These are phyloP conservation scores for Penicillium occitanis DNA, from an alignment of 2,329 filamentous ascomycete genomes.

Conservation along the genomic window DNA sequence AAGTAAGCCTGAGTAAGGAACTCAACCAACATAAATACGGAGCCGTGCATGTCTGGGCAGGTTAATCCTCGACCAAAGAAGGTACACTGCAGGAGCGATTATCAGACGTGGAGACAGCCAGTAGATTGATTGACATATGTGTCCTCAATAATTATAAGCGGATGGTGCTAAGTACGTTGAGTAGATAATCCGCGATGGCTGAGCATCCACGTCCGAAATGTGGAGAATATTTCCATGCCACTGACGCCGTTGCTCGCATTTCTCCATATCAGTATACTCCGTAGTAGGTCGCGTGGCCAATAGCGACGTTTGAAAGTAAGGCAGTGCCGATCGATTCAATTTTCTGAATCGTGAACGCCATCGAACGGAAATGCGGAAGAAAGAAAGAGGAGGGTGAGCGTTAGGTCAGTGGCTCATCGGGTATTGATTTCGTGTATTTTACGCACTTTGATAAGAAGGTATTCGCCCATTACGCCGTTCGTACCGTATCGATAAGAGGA, in stretches of 20 bases:
- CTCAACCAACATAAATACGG: background rate
- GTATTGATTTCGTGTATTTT: constrained; percentile 1
- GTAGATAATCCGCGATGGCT: background rate
- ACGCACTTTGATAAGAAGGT: background rate
- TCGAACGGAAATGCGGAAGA: background rate
- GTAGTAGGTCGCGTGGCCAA: background rate
- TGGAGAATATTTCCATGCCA: constrained; percentile 2
- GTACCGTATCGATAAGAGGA: constrained; percentile 4
- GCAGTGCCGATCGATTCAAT: background rate
- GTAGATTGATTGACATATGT: background rate
- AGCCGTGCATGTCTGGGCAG: background rate
- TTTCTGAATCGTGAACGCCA: background rate
- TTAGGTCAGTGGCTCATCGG: constrained; percentile 3
- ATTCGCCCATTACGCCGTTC: background rate
- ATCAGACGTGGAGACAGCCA: background rate
- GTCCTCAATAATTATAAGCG: background rate
- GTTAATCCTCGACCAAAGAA: background rate
- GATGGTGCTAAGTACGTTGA: no score
- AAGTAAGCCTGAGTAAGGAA: background rate
- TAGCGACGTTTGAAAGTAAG: background rate
- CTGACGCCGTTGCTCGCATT: background rate
- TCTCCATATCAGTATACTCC: background rate
- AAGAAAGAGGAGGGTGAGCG: background rate
- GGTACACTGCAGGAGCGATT: background rate
- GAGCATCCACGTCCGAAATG: background rate